A percentile compares a stretch with the other conserved stretches of the same genome.
Conservation (phyloP, 208 protist genomes). For the Trypanosoma melophagium region DNA sequence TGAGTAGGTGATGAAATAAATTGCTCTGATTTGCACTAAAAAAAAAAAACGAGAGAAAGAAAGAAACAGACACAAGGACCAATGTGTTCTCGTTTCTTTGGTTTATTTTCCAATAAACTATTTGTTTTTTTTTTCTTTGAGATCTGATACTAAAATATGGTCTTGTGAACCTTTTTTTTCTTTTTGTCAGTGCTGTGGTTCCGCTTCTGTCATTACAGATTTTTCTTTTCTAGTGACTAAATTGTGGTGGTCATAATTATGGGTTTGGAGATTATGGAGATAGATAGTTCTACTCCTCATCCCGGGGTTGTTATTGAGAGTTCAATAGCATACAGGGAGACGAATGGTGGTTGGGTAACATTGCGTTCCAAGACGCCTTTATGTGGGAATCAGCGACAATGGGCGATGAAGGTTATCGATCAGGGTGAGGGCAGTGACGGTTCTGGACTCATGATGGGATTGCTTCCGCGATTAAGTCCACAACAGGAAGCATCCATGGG, state of each 20-base stretch:
- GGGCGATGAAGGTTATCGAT: slow-evolving; percentile 84
- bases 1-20: slow-evolving; percentile 2
- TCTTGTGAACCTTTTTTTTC: too few species aligned
- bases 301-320: slow-evolving; percentile 81
- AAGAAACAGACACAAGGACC: not conserved
- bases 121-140: not conserved
- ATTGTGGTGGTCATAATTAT: slow-evolving; percentile 29
- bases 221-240: slow-evolving; percentile 5
- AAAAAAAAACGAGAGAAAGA: not conserved
- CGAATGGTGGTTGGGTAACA: slow-evolving; percentile 91
- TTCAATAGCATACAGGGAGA: slow-evolving; percentile 68
- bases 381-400: slow-evolving; percentile 76
- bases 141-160: too few species aligned
- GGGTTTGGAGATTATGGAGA: slow-evolving; percentile 81
- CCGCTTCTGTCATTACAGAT: not conserved
- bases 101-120: slow-evolving; percentile 9
- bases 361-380: slow-evolving; percentile 72
- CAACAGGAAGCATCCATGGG: slow-evolving; percentile 54
- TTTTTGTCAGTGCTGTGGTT: too few species aligned
- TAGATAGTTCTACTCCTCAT: slow-evolving; percentile 79
- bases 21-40: too few species aligned
- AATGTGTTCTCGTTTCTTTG: not conserved
- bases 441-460: slow-evolving; percentile 87
- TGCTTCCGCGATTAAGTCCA: slow-evolving; percentile 69
- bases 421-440: slow-evolving; percentile 89